Conservation (phyloP, 495 filamentous ascomycete genomes). For the Neurospora discreta region DNA sequence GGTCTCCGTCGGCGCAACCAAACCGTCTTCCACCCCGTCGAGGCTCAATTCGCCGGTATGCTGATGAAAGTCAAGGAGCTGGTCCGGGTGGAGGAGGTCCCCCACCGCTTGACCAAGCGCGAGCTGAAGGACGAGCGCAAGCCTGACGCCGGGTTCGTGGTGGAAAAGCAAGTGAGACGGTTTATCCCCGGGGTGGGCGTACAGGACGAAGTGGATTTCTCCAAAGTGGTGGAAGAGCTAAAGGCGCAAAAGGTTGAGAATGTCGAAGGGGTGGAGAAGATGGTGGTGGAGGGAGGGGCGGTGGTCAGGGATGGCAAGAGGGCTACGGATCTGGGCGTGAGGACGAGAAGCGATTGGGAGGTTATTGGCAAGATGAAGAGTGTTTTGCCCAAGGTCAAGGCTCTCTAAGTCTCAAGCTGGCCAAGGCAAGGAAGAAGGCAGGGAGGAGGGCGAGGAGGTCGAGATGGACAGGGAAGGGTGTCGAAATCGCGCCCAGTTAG, state of each 20-base stretch:
- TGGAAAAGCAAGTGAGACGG: constrained; percentile 47
- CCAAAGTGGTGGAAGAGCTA: background rate
- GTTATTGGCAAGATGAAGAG: background rate
- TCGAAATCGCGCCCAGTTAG: background rate
- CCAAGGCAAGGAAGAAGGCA: background rate
- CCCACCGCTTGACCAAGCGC: constrained; percentile 50
- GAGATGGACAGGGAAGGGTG: background rate
- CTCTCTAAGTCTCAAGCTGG: background rate
- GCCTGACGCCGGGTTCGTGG: constrained; percentile 74
- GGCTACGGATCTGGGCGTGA: background rate
- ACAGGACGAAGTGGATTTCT: background rate
- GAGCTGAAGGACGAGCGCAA: constrained; percentile 64
- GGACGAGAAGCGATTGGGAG: background rate
- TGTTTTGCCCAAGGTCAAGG: background rate
- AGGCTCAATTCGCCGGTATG: constrained; percentile 75
- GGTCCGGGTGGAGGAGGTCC: constrained; percentile 77
- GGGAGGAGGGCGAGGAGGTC: background rate
- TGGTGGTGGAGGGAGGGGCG: background rate
- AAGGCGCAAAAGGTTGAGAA: background rate
- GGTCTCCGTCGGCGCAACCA: constrained; percentile 79
- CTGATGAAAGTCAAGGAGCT: constrained; percentile 98
- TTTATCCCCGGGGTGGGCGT: background rate
- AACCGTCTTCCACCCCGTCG: constrained; percentile 87
- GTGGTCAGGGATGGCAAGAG: constrained; percentile 2
- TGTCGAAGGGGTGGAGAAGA: background rate